Evolutionary conservation across 352 stramenopile species (phyloP), one percentile per base, ranked within the genome.

Genomic region (Phytophthora tubulina): DNA sequence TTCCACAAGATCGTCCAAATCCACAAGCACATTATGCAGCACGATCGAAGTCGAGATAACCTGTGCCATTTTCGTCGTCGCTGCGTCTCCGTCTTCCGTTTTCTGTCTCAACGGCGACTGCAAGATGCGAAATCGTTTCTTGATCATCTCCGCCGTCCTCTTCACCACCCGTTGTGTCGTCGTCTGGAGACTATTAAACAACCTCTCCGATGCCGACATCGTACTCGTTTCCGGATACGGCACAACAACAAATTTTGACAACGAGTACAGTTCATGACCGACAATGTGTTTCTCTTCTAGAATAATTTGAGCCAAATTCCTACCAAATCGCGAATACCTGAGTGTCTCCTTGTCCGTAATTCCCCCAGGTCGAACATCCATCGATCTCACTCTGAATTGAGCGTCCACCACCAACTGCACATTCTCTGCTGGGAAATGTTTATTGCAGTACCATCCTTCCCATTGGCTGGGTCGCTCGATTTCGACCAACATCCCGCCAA

Each of bases 371-470:
- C 67, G 67, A 7, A 75, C 62, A 14, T 71, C 67, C 53, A 75
- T 71, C 3, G 67, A 70, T 21, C 67, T 46, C 6, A 75, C 67
- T 41, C 53, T 27, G 17, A n/a, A 75, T n/a, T 70, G 52, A 3
- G 67, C 52, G 17, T 75, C 67, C 52, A 75, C 67, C 46, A 75
- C 67, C 1, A 75, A 41, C n/a, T 75, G 67, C 3, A 75, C 67
- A 14, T 75, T 75, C 39, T 75, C 67, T 1, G 67, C 67, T 4
- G 67, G 60, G 35, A 67, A 75, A 32, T 65, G 56, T 53, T 60
- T 70, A 33, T 17, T 57, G 39, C 67, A 75, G 53, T 54, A 71
- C 67, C 67, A 75, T 2, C 67, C 67, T 56, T 71, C 60, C 60
- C 67, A 66, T 2, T 66, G 60, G 15, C 60, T 21, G 3, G 67